Conservation (phyloP, 352 stramenopile species). For the Phytophthora parvispora region DNA sequence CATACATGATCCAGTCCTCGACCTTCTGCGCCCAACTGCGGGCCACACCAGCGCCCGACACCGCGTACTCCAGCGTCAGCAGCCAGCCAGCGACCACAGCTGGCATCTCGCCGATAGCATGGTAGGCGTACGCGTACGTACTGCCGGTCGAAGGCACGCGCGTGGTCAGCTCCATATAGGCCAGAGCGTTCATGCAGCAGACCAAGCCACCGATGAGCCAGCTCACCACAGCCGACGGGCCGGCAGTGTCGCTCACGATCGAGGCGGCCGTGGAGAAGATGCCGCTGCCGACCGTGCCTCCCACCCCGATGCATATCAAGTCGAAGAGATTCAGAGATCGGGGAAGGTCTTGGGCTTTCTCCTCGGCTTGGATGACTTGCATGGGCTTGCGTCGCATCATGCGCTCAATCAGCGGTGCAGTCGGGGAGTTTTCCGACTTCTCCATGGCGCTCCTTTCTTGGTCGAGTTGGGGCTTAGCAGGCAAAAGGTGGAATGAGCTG, state of each 20-base stretch:
- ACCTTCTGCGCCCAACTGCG: slow-evolving; percentile 92
- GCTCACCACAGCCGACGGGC: slow-evolving; percentile 75
- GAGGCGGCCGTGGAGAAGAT: slow-evolving; percentile 57
- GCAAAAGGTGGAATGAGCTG: slow-evolving; percentile 34
- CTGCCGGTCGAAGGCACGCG: slow-evolving; percentile 84
- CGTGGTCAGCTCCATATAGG: slow-evolving; percentile 87
- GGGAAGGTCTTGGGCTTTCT: slow-evolving; percentile 51
- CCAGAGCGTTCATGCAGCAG: slow-evolving; percentile 76
- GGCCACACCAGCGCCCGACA: slow-evolving; percentile 86
- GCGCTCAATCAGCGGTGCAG: slow-evolving; percentile 33
- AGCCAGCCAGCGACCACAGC: slow-evolving; percentile 83
- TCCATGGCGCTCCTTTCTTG: slow-evolving; percentile 26
- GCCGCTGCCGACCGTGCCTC: slow-evolving; percentile 70
- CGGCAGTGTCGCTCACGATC: slow-evolving; percentile 81
- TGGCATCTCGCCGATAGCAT: slow-evolving; percentile 88
- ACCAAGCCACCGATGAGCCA: slow-evolving; percentile 82
- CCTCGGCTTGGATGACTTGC: slow-evolving; percentile 58
- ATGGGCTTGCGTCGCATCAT: slow-evolving; percentile 60
- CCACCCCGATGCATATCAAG: slow-evolving; percentile 85
- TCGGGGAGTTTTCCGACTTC: slow-evolving; percentile 11
- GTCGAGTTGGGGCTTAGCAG: slow-evolving; percentile 12
- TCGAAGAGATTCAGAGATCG: slow-evolving; percentile 76
- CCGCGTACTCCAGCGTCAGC: slow-evolving; percentile 90
- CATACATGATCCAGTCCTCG: slow-evolving; percentile 52
- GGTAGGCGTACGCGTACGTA: slow-evolving; percentile 92